phyloP scores from a whole-genome alignment of 2,329 filamentous ascomycete species.

The Dothistroma pini region DNA sequence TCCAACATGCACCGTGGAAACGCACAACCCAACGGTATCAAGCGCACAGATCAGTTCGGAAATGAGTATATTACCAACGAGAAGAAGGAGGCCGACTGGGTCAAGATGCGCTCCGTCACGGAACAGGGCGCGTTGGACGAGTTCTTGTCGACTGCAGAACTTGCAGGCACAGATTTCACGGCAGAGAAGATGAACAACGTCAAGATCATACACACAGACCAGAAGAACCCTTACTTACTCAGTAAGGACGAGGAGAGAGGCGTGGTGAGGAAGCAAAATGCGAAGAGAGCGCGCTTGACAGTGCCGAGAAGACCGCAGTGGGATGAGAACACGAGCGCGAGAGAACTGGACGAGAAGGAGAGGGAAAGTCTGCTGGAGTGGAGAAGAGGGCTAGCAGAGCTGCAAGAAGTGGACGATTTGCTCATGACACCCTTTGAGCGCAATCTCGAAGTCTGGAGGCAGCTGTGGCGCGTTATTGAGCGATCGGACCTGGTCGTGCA shows the following conservation, averaged over 20 bases:
- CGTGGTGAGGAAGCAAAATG: slow-evolving; percentile 74
- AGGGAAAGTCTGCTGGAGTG: slow-evolving; percentile 78
- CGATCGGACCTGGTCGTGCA: slow-evolving; percentile 92
- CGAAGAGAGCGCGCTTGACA: slow-evolving; percentile 74
- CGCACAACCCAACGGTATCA: slow-evolving; percentile 59
- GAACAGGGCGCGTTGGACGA: slow-evolving; percentile 96
- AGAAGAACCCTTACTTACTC: slow-evolving; percentile 91
- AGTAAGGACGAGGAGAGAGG: slow-evolving; percentile 78
- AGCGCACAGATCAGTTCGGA: slow-evolving; percentile 32
- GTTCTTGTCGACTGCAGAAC: slow-evolving; percentile 89
- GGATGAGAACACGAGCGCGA: slow-evolving; percentile 79
- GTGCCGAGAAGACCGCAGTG: slow-evolving; percentile 87
- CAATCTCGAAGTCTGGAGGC: slow-evolving; percentile 96
- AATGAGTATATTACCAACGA: slow-evolving; percentile 82
- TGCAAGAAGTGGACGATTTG: slow-evolving; percentile 90
- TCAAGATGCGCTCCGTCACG: slow-evolving; percentile 99
- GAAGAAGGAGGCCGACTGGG: slow-evolving; percentile 87
- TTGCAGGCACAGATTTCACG: slow-evolving; percentile 98
- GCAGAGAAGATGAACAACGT: slow-evolving; percentile 99
- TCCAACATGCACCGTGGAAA: slow-evolving; percentile 71
- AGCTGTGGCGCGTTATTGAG: slow-evolving; percentile 97
- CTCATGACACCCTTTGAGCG: slow-evolving; percentile 98
- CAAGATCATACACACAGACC: slow-evolving; percentile 96
- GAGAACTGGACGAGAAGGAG: slow-evolving; percentile 76
- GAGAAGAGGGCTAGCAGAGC: slow-evolving; percentile 83